Base-by-base conservation (phyloP, 805 yeast species). In the Starmerella ratchasimensis region DNA sequence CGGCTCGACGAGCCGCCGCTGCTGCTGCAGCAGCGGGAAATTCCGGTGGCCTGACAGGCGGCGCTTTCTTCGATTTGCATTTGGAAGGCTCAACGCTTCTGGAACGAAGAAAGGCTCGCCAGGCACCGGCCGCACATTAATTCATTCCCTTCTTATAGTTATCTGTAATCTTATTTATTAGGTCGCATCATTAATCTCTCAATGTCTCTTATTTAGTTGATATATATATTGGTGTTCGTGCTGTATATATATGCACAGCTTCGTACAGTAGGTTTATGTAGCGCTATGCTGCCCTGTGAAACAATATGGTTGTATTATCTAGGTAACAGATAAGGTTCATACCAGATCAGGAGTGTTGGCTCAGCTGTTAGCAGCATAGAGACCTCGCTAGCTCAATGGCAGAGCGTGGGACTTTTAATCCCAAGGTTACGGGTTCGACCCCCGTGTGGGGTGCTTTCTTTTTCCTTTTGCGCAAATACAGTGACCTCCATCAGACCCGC, bases 11-110 rank as follows among this genome's bases (percentile, higher is more conserved):
- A 2, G 43, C 38, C 4, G 42, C 37, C 15, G 38, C 39, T 2
- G 38, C 39, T 11, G 35, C 39, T 10, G 31, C 27, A 10, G 21
- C 36, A 10, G 26, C 36, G 14, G 33, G 22, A 9, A 15, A 6
- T 18, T 31, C 15, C 6, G 32, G 27, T 2, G 36, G n/a, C n/a
- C n/a, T n/a, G n/a, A n/a, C n/a, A n/a, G 25, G 10, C 15, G 14
- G 26, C n/a, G 11, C 53, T 44, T 44, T 53, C 34, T 72, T 77
- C 46, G 78, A 77, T 37, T 61, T 78, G 41, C 72, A 70, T 43
- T 55, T 78, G 50, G 73, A 72, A 39, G 77, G 76, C 16, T 73
- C 81, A 31, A 76, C 77, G 23, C 56, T 78, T 42, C 58, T 78
- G 27, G 69, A 73, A 32, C 62, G 83, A 38, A 38, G 53, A 5